Evolutionary conservation across 2,329 filamentous ascomycete species (phyloP).

Genomic region (Alternaria gaisen): DNA sequence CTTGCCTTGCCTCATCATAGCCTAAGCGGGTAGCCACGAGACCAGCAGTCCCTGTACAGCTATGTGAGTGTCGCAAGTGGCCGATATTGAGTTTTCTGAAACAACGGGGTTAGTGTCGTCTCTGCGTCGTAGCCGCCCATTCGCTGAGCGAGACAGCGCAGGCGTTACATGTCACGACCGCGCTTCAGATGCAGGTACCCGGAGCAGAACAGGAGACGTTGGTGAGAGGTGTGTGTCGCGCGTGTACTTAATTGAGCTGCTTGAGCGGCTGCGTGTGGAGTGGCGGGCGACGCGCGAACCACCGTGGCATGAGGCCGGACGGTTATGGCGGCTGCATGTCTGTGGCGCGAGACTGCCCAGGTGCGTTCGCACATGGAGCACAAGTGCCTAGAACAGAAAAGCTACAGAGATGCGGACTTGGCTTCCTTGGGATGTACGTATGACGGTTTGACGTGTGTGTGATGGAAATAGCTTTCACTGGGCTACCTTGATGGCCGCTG

Average conservation of each 20-base stretch:
- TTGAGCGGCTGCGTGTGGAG: slow-evolving; percentile 19
- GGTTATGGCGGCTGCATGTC: slow-evolving; percentile 6
- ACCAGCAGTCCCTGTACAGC: slow-evolving; percentile 23
- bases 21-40: slow-evolving; percentile 7
- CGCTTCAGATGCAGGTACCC: slow-evolving; percentile 32
- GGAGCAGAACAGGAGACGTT: slow-evolving; percentile 23
- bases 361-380: slow-evolving; percentile 15
- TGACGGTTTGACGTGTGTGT: slow-evolving; percentile 1
- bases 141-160: slow-evolving; percentile 14
- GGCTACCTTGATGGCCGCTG: slow-evolving; percentile 9
- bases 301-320: background rate
- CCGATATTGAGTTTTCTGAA: slow-evolving; percentile 29
- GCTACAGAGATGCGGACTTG: background rate
- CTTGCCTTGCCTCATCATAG: slow-evolving; percentile 1
- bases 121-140: slow-evolving; percentile 19
- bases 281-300: slow-evolving; percentile 3
- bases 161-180: slow-evolving; percentile 29
- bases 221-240: slow-evolving; percentile 19
- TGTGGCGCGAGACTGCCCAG: background rate
- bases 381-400: background rate
- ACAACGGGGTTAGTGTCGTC: slow-evolving; percentile 27
- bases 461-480: slow-evolving; percentile 2
- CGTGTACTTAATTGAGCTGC: slow-evolving; percentile 7
- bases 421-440: slow-evolving; percentile 1
- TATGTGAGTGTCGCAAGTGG: slow-evolving; percentile 28